A percentile compares a stretch with the other conserved stretches of the same genome.
Evolutionary conservation across 108 stramenopile genomes (phyloP).

Genomic region (Skeletonema tropicum): DNA sequence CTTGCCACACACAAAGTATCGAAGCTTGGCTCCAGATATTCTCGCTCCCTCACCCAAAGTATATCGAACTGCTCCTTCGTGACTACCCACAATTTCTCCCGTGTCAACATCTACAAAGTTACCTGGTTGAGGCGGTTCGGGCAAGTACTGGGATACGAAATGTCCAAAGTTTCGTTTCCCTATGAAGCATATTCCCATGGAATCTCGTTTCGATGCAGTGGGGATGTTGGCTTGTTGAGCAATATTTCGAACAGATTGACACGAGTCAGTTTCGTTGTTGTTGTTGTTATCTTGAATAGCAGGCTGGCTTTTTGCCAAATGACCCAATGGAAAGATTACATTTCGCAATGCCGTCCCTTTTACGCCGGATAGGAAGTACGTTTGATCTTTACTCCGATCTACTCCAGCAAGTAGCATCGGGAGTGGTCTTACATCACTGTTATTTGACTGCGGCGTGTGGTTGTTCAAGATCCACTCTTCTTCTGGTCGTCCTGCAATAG

Average conservation of each 20-base stretch:
- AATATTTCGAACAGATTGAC: constrained; percentile 73
- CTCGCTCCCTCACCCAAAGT: constrained; percentile 91
- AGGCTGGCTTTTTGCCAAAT: constrained; percentile 63
- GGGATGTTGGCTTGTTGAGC: constrained; percentile 75
- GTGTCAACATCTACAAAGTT: constrained; percentile 82
- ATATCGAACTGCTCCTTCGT: constrained; percentile 52
- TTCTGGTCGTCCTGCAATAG: constrained; percentile 35
- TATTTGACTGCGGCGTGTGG: neutral
- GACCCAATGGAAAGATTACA: constrained; percentile 90
- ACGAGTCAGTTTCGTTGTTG: neutral
- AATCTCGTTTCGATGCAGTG: constrained; percentile 86
- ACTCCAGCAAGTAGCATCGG: constrained; percentile 78
- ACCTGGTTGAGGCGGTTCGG: constrained; percentile 44
- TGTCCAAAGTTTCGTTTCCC: constrained; percentile 89
- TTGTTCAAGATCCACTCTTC: constrained; percentile 46
- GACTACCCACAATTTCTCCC: constrained; percentile 54
- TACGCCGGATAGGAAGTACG: constrained; percentile 91
- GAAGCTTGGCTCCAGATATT: constrained; percentile 71
- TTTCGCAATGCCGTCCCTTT: constrained; percentile 61
- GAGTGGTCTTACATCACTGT: neutral
- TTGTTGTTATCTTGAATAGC: neutral
- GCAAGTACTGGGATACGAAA: constrained; percentile 87
- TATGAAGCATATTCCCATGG: constrained; percentile 96
- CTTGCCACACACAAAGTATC: constrained; percentile 85
- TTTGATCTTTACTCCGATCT: constrained; percentile 92